phyloP scores from a whole-genome alignment of 257 asterid genomes.

The Nicotiana otophora region DNA sequence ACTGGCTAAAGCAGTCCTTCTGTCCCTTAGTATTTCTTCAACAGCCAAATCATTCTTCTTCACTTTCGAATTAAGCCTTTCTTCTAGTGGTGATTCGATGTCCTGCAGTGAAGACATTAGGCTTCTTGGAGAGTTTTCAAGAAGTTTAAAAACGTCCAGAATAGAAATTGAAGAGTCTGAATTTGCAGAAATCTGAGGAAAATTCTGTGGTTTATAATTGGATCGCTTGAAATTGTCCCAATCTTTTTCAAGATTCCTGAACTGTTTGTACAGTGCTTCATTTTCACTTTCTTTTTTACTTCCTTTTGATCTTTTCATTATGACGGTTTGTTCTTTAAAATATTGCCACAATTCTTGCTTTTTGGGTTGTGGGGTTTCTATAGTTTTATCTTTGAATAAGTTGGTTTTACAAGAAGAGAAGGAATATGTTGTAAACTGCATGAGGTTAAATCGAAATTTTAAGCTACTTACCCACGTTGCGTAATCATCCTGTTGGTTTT shows the following conservation, averaged over 20 bases:
- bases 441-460: neutral
- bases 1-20: constrained; percentile 35
- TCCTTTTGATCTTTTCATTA: constrained; percentile 24
- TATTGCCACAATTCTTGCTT: neutral
- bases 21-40: constrained; percentile 36
- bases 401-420: neutral
- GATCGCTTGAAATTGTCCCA: constrained; percentile 22
- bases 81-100: constrained; percentile 7
- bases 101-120: constrained; percentile 46
- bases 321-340: constrained; percentile 13
- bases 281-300: constrained; percentile 18
- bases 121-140: constrained; percentile 35
- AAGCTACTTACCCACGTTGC: neutral
- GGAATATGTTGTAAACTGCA: neutral
- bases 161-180: neutral
- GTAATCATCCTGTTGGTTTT: neutral
- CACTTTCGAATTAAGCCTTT: constrained; percentile 12
- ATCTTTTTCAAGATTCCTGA: constrained; percentile 7
- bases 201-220: neutral
- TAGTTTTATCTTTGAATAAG: neutral
- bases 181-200: constrained; percentile 3
- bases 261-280: constrained; percentile 21
- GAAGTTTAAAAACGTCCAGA: constrained; percentile 1
- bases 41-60: constrained; percentile 21
- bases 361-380: constrained; percentile 5